Conservation (phyloP, 345 rosid species). For the Euphorbia lathyris region DNA sequence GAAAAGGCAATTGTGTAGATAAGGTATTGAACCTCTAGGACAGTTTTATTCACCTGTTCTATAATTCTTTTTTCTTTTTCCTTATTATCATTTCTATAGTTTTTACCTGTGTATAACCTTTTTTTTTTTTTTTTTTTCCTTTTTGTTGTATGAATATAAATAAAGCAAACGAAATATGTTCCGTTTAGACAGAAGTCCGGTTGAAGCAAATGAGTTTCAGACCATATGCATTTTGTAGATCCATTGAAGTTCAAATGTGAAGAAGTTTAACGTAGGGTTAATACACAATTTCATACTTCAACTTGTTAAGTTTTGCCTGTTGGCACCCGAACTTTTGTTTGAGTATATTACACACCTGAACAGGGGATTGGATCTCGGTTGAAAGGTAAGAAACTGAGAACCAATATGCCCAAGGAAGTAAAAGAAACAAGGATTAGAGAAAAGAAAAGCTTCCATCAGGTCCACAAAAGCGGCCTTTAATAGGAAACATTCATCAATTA, state of each 20-base stretch:
- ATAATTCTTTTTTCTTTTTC: not conserved
- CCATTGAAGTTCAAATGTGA: not conserved
- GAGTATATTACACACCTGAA: too few relatives aligned
- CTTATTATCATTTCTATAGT: conserved; percentile 5
- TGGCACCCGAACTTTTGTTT: too few relatives aligned
- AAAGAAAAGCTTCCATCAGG: too few relatives aligned
- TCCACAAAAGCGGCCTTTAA: too few relatives aligned
- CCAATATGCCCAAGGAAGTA: too few relatives aligned
- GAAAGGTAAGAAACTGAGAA: too few relatives aligned
- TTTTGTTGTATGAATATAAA: conserved; percentile 18
- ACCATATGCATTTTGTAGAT: not conserved
- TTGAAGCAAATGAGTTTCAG: not conserved
- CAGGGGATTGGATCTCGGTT: too few relatives aligned
- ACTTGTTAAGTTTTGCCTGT: too few relatives aligned
- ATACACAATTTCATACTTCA: too few relatives aligned
- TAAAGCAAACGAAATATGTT: conserved; percentile 12
- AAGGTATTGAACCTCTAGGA: conserved; percentile 17
- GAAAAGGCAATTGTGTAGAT: conserved; percentile 28
- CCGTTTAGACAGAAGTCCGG: not conserved
- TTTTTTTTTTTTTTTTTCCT: too few relatives aligned
- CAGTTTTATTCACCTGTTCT: not conserved
- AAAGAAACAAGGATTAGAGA: too few relatives aligned
- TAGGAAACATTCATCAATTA: too few relatives aligned
- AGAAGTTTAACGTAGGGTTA: not conserved
- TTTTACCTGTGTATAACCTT: conserved; percentile 14